phyloP scores from a whole-genome alignment of 805 yeast genomes.

The Candida pseudoglaebosa region DNA sequence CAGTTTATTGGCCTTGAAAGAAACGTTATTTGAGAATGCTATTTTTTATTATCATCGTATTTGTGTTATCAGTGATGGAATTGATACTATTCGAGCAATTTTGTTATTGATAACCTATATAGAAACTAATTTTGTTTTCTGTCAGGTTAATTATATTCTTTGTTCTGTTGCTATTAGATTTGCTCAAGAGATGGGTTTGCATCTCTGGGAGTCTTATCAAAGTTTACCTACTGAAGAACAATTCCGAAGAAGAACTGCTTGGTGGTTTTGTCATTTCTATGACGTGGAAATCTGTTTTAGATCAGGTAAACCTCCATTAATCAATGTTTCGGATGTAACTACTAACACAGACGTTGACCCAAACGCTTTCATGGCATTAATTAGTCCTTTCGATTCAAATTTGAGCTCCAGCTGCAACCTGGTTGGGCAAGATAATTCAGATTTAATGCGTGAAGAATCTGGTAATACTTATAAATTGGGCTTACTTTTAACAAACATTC shows the following conservation, averaged over 20 bases:
- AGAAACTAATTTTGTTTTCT: constrained; percentile 25
- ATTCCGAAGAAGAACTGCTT: constrained; percentile 22
- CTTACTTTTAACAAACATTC: constrained; percentile 21
- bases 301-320: constrained; percentile 37
- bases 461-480: constrained; percentile 1
- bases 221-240: constrained; percentile 20
- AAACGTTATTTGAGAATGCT: constrained; percentile 24
- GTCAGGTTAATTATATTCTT: constrained; percentile 27
- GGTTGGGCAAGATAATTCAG: not conserved
- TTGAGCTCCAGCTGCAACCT: not conserved
- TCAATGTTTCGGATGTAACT: constrained; percentile 29
- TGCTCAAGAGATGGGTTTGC: constrained; percentile 41
- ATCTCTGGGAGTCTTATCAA: constrained; percentile 27
- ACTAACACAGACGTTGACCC: constrained; percentile 21
- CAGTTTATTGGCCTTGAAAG: constrained; percentile 17
- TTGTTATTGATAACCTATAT: constrained; percentile 43
- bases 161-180: constrained; percentile 32
- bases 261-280: constrained; percentile 36
- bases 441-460: not conserved
- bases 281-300: constrained; percentile 38
- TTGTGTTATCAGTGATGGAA: constrained; percentile 47
- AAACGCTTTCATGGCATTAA: not conserved
- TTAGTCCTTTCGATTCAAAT: not conserved
- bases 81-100: constrained; percentile 48
- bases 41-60: constrained; percentile 52